phyloP scores from a whole-genome alignment of 2,329 filamentous ascomycete genomes.

The Cephalotrichum gorgonifer region DNA sequence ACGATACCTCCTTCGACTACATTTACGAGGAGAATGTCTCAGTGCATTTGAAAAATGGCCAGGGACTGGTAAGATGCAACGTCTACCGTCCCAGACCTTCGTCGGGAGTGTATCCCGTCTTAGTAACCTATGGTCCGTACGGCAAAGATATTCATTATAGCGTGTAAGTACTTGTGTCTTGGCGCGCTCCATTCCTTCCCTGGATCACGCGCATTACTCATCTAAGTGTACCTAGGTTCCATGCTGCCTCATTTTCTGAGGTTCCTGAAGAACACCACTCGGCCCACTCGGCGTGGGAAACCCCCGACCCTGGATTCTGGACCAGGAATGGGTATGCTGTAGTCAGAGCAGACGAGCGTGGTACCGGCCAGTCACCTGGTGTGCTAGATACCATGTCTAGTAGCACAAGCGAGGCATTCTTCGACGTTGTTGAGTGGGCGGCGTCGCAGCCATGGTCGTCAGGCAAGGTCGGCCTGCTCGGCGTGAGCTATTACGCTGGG shows the following conservation, averaged over 20 bases:
- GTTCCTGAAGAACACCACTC: slow-evolving; percentile 43
- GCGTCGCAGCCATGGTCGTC: slow-evolving; percentile 33
- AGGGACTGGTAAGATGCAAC: slow-evolving; percentile 23
- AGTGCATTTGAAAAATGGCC: slow-evolving; percentile 17
- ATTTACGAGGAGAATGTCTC: slow-evolving; percentile 26
- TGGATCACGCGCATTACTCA: not conserved
- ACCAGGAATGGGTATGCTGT: slow-evolving; percentile 42
- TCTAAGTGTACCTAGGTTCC: slow-evolving; percentile 21
- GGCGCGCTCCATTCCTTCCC: not conserved
- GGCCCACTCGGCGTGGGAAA: slow-evolving; percentile 47
- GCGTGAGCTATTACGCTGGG: slow-evolving; percentile 32
- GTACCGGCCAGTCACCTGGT: slow-evolving; percentile 34
- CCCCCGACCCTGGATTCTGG: slow-evolving; percentile 47
- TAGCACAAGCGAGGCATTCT: slow-evolving; percentile 35
- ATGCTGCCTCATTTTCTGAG: slow-evolving; percentile 29
- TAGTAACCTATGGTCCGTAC: slow-evolving; percentile 65
- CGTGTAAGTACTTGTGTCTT: slow-evolving; percentile 19
- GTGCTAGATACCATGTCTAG: slow-evolving; percentile 37
- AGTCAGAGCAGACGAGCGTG: slow-evolving; percentile 40
- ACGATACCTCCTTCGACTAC: slow-evolving; percentile 24
- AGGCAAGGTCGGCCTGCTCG: slow-evolving; percentile 35
- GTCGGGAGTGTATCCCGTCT: slow-evolving; percentile 34
- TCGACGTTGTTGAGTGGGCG: slow-evolving; percentile 35
- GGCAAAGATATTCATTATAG: slow-evolving; percentile 62
- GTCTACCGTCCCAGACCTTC: slow-evolving; percentile 22